Percentiles rank a stretch among this genome's conserved stretches.
phyloP scores from a whole-genome alignment of 1,139 yeast genomes.

The Geotrichum histeridarum region DNA sequence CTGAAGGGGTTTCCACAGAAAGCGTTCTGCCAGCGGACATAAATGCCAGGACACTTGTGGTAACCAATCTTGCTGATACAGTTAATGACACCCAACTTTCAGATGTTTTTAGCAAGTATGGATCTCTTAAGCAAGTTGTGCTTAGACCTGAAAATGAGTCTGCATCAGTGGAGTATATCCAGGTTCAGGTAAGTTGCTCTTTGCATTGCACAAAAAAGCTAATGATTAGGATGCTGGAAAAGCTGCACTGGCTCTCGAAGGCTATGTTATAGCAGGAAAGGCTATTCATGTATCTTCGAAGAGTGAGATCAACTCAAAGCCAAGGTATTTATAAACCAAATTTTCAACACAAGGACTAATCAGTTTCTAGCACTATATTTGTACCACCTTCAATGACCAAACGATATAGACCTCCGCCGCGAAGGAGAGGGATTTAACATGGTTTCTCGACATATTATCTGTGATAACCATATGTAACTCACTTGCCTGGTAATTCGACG shows the following conservation, averaged over 20 bases:
- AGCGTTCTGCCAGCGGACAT: constrained; percentile 15
- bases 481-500: too few relatives aligned
- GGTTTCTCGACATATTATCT: background rate
- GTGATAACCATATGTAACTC: too few relatives aligned
- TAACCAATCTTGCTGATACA: constrained; percentile 30
- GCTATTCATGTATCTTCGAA: constrained; percentile 26
- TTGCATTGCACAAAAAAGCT: too few relatives aligned
- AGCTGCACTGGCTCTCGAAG: constrained; percentile 50
- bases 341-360: background rate
- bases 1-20: background rate
- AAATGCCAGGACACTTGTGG: constrained; percentile 25
- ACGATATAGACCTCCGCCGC: constrained; percentile 1
- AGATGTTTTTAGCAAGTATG: constrained; percentile 41
- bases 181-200: constrained; percentile 28
- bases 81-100: constrained; percentile 30
- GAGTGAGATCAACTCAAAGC: background rate
- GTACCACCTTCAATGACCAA: constrained; percentile 7
- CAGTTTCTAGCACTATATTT: constrained; percentile 4
- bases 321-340: background rate
- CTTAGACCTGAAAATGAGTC: constrained; percentile 48
- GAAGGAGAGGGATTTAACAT: background rate
- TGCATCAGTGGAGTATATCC: constrained; percentile 52
- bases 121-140: constrained; percentile 48
- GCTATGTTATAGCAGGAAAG: constrained; percentile 40
- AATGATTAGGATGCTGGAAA: constrained; percentile 47